Conservation (phyloP, 495 filamentous ascomycete species). For the Daldinia loculata region DNA sequence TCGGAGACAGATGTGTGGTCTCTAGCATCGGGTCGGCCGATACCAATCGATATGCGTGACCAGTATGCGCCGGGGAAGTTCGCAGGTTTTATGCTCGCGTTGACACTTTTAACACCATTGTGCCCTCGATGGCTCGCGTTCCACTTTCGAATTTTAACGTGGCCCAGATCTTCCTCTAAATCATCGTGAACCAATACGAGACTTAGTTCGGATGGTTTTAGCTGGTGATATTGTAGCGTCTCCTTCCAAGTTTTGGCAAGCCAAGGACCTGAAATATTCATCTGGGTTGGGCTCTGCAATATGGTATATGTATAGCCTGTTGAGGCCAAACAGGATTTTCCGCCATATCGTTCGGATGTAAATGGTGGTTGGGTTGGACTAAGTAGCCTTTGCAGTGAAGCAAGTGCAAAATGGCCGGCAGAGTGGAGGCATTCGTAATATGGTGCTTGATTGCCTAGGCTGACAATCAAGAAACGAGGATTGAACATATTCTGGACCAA, state of each 20-base stretch:
- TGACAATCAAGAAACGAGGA: slow-evolving; percentile 58
- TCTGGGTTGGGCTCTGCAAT: slow-evolving; percentile 72
- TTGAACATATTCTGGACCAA: slow-evolving; percentile 30
- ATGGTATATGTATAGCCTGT: slow-evolving; percentile 65
- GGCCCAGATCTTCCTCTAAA: slow-evolving; percentile 73
- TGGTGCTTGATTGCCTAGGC: slow-evolving; percentile 58
- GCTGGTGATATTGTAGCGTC: slow-evolving; percentile 43
- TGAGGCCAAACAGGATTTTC: slow-evolving; percentile 52
- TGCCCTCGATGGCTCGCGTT: slow-evolving; percentile 75
- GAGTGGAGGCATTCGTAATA: slow-evolving; percentile 80
- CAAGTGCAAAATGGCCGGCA: slow-evolving; percentile 77
- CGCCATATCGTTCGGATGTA: slow-evolving; percentile 48
- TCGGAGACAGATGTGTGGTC: slow-evolving; percentile 65
- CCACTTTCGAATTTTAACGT: slow-evolving; percentile 64
- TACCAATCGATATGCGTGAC: slow-evolving; percentile 70
- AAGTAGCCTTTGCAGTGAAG: slow-evolving; percentile 59
- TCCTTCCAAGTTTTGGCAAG: slow-evolving; percentile 57
- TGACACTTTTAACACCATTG: slow-evolving; percentile 78
- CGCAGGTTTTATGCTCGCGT: slow-evolving; percentile 55
- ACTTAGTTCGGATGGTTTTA: slow-evolving; percentile 48
- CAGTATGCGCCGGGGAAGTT: slow-evolving; percentile 41
- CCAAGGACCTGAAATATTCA: slow-evolving; percentile 77
- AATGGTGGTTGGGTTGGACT: slow-evolving; percentile 56
- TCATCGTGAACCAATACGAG: slow-evolving; percentile 87
- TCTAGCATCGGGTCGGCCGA: slow-evolving; percentile 71